Evolutionary conservation across 2,329 filamentous ascomycete genomes (phyloP), one percentile per base, ranked within the genome.

Genomic region (Xylaria polymorpha): DNA sequence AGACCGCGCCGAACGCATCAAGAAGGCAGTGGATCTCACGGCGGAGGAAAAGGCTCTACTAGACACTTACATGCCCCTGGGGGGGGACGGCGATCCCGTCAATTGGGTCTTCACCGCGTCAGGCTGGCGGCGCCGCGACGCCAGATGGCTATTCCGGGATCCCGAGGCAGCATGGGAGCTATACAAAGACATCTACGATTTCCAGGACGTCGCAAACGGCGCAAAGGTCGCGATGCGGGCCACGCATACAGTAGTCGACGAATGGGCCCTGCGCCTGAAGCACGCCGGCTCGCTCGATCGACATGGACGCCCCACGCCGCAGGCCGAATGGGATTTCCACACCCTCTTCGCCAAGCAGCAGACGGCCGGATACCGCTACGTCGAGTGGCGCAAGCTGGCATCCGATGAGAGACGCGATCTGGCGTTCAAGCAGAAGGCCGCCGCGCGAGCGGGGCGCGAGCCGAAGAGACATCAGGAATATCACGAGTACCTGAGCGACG

Each of bases 91-190:
- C 15, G 18, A 44, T 44, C 43, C 43, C 7, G 43, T 44, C 18
- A 9, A 44, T 6, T 44, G 65, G 65, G 48, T 63, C 25, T 60
- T 63, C 48, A 63, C 55, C 1, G 10, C 39, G 1, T 18, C 9
- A 10, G 65, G 65, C 25, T 67, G 65, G 65, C 37, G 63, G 15
- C 65, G 65, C 10, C 65, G 65, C 15, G 60, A 67, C 3, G 65
- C 60, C 4, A 43, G 29, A 29, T 63, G 65, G 60, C 60, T 67
- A 3, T 67, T 67, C 48, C 60, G 66, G 8, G 46, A 68, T 41
- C 61, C 66, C 2, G 20, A n/a, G 22, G 39, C 46, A 3, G 60
- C 66, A 29, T 64, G 66, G 66, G 50, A 51, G 7, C 4, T 62
- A 4, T 65, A 66, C 29, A 55, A 59, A n/a, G 61, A 65, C 6